Base-by-base conservation (phyloP, 768 basidiomycete genomes). In the Hemileccinum impolitum region DNA sequence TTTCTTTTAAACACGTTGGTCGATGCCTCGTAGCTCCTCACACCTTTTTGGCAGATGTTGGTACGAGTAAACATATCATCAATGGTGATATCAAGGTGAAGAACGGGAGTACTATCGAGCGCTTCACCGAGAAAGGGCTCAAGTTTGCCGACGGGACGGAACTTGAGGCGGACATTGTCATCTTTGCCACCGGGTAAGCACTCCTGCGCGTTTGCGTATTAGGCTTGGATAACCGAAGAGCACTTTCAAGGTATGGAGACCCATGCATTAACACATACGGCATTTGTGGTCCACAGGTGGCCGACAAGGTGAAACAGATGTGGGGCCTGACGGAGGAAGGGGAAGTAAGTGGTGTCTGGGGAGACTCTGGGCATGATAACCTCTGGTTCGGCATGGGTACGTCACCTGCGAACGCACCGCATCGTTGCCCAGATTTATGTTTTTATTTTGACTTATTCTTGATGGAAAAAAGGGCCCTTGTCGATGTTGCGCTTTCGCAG, bases 261-360 rank as follows among this genome's bases (percentile, higher is more conserved):
- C 57, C 71, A 0, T 66, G 68, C 17, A 66, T 70, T 9, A 65
- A 70, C 17, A 61, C 79, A 39, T 66, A 64, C 34, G 63, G 66
- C 0, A 60, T 84, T 6, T 74, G 79, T 37, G 80, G 76, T 1
- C 67, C 75, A 9, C 68, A 75, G 26, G 57, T 79, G 2, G 72
- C 70, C 0, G 59, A 71, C 46, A 68, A 73, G 59, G 68, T 83
- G 50, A 71, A 74, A 32, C 66, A 68, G 12, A 64, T 87, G 13
- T 81, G 86, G 87, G 80, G 84, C n/a, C 48, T 85, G 40, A 74
- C 82, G 53, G 67, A 73, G 18, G 82, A 90, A 66, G 82, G 84
- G 0, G 84, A 87, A 60, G 58, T 81, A 21, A 64, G 72, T 1
- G 73, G 77, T 1, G 56, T 59, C 17, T 69, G 65, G 64, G 59